Conservation (phyloP, 495 filamentous ascomycete species). For the Aspergillus indologenus region DNA sequence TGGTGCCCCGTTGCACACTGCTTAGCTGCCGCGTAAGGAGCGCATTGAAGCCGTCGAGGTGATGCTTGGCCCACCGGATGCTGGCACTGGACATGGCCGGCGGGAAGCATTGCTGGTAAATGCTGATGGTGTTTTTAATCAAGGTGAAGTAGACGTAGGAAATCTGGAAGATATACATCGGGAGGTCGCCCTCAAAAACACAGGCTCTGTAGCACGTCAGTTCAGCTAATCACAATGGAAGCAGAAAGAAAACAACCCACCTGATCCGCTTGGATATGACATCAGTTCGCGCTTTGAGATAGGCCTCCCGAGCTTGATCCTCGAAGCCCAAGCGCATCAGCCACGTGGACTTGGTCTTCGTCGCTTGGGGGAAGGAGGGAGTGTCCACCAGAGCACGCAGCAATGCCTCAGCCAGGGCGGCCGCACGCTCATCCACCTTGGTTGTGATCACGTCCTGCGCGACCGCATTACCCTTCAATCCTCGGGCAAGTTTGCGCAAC, state of each 20-base stretch:
- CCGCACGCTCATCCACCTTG: conserved; percentile 84
- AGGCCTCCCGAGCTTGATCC: conserved; percentile 81
- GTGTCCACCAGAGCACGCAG: conserved; percentile 70
- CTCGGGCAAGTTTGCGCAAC: conserved; percentile 70
- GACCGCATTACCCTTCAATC: conserved; percentile 76
- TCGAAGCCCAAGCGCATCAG: conserved; percentile 83
- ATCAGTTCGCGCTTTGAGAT: conserved; percentile 71
- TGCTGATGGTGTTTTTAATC: conserved; percentile 83
- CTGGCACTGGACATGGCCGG: conserved; percentile 81
- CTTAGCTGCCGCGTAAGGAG: conserved; percentile 80
- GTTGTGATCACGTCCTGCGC: conserved; percentile 84
- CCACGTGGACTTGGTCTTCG: conserved; percentile 74
- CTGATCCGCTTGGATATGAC: conserved; percentile 77
- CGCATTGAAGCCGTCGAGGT: conserved; percentile 84
- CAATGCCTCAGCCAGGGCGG: conserved; percentile 70
- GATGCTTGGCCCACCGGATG: conserved; percentile 93
- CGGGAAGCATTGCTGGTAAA: conserved; percentile 88
- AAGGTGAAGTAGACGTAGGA: conserved; percentile 94
- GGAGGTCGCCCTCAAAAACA: conserved; percentile 88
- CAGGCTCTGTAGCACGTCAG: conserved; percentile 63
- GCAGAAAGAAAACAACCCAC: conserved; percentile 44
- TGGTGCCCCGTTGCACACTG: conserved; percentile 64
- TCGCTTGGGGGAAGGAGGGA: conserved; percentile 67
- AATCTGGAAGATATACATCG: conserved; percentile 90
- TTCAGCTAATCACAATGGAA: background rate